Percentiles rank a stretch among this genome's conserved stretches.
Conservation (phyloP, 306 rosid genomes). For the Cajanus cajan region DNA sequence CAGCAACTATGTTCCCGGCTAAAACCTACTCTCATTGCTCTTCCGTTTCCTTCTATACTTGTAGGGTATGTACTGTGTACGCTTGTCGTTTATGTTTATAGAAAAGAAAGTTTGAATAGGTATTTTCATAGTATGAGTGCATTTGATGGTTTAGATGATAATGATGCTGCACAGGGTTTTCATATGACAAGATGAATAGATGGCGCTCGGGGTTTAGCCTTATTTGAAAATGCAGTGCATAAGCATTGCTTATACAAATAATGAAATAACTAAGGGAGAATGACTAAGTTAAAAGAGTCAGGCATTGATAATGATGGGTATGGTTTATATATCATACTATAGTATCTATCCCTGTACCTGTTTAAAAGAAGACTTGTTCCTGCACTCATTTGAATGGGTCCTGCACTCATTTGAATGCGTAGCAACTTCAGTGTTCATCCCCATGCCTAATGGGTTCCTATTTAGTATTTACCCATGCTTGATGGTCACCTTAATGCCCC, state of each 20-base stretch:
- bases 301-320: background rate
- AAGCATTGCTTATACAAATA: background rate
- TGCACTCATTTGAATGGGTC: background rate
- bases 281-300: background rate
- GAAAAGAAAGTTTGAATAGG: constrained; percentile 6
- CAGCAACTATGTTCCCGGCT: constrained; percentile 61
- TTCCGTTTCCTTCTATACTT: constrained; percentile 90
- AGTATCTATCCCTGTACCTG: background rate
- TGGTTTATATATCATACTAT: background rate
- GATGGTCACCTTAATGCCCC: too few relatives aligned
- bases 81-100: constrained; percentile 4
- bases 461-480: background rate
- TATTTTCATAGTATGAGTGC: constrained; percentile 4
- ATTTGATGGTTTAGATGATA: background rate
- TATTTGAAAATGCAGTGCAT: background rate
- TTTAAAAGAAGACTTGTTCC: background rate
- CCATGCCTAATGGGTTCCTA: background rate
- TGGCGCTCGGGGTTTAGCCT: background rate
- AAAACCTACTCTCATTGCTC: constrained; percentile 75
- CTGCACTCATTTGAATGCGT: background rate
- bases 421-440: background rate
- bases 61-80: constrained; percentile 66
- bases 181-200: background rate
- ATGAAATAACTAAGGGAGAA: background rate
- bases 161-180: background rate